Evolutionary conservation across 176 grass and related monocot genomes (phyloP), one percentile per base, ranked within the genome.

Genomic region (Aegilops tauschii): DNA sequence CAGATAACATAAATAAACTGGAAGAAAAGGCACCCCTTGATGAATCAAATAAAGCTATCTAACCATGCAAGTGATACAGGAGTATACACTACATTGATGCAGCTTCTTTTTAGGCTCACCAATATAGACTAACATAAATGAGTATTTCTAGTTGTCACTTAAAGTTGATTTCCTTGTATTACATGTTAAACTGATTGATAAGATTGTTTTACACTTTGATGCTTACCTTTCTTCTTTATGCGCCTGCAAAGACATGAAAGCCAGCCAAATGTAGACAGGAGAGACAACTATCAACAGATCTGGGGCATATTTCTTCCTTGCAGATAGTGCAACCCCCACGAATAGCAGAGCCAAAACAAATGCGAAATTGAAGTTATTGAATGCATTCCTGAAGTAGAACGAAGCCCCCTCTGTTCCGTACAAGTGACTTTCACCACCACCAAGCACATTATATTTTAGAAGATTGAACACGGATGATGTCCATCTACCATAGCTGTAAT

Each of bases 181-280:
- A 63, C 40, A 79, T 47, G 21, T 67, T 84, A 49, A 76, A 28
- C 28, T 37, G 28, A 81, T 76, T 0, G 2, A 61, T 3, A 67
- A 80, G 77, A 17, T 23, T 27, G 25, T 27, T 72, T 84, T 58
- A 65, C 36, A 75, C n/a, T 84, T 50, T 1, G 10, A 76, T 85
- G 40, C 31, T 85, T 90, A 94, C 97, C 94, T 93, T 91, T 98
- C 97, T 94, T 98, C 97, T 93, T 96, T 98, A 80, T 98, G 97
- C 85, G 94, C 79, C 84, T 96, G 97, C 77, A 98, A 84, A 71
- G 97, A 93, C 97, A 98, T 96, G 85, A 96, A 98, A 50, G 89
- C 88, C 86, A 98, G 88, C 97, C 97, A 98, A 77, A 98, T 96
- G 66, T 98, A 96, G 36, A 98, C 50, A 66, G 97, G 94, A 37